Evolutionary conservation across 2,329 filamentous ascomycete genomes (phyloP).

Genomic region (Ophiocordyceps polyrhachis-furcata): DNA sequence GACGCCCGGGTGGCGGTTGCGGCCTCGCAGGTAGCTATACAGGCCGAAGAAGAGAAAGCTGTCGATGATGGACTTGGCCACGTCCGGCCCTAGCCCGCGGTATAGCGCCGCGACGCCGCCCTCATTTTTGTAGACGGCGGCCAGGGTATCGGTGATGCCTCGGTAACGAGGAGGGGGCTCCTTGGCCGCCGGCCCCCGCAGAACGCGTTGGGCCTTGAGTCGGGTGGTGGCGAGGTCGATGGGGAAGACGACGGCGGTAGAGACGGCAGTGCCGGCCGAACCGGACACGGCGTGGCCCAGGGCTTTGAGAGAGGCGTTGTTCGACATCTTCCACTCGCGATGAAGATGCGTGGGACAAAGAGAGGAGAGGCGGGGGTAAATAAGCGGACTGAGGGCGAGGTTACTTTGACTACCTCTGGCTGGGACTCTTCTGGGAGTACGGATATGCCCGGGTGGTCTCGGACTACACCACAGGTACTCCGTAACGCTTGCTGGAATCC

Average conservation of each 20-base stretch:
- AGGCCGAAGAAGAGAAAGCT: constrained; percentile 77
- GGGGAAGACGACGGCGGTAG: constrained; percentile 64
- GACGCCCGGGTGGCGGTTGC: constrained; percentile 31
- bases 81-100: constrained; percentile 42
- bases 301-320: constrained; percentile 38
- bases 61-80: constrained; percentile 50
- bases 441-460: background rate
- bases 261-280: constrained; percentile 57
- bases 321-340: constrained; percentile 10
- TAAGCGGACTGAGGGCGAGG: background rate
- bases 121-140: constrained; percentile 51
- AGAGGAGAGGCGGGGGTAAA: background rate
- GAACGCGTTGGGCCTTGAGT: constrained; percentile 56
- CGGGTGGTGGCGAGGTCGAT: constrained; percentile 67
- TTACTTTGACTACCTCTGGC: no score
- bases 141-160: constrained; percentile 48
- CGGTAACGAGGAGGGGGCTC: constrained; percentile 29
- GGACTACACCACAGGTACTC: no score
- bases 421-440: no score
- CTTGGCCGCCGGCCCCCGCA: constrained; percentile 14
- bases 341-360: background rate
- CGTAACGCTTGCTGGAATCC: no score
- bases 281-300: constrained; percentile 70
- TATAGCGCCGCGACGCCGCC: constrained; percentile 57
- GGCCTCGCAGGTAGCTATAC: constrained; percentile 37